Percentiles rank a stretch among this genome's conserved stretches.
These are phyloP conservation scores for Paecilomyces formosus DNA, from an alignment of 2,329 filamentous ascomycete species.

Conservation along the genomic window DNA sequence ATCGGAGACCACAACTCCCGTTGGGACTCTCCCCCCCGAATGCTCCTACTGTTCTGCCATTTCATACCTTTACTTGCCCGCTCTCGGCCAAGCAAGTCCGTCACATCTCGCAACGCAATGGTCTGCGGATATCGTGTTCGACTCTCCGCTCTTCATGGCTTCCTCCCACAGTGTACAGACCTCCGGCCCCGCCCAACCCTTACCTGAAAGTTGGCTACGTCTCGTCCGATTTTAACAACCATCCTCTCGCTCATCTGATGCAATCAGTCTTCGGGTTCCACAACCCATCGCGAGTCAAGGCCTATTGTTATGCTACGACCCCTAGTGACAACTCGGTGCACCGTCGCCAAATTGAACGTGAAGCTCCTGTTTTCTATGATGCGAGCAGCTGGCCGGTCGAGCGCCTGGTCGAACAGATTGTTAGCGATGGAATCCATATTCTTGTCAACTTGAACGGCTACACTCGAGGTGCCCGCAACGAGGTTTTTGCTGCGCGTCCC, in stretches of 20 bases:
- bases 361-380: conserved; percentile 86
- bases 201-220: conserved; percentile 91
- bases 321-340: conserved; percentile 82
- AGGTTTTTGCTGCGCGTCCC: conserved; percentile 90
- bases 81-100: conserved; percentile 86
- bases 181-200: conserved; percentile 72
- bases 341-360: conserved; percentile 83
- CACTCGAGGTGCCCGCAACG: conserved; percentile 91
- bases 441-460: conserved; percentile 98
- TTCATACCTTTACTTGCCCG: conserved; percentile 95
- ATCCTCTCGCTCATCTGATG: conserved; percentile 94
- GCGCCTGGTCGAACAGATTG: conserved; percentile 75
- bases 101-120: conserved; percentile 90
- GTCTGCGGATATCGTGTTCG: conserved; percentile 82
- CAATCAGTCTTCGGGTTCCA: conserved; percentile 97
- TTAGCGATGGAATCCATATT: conserved; percentile 83
- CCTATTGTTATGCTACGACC: conserved; percentile 94
- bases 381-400: conserved; percentile 82
- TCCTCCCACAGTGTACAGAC: conserved; percentile 70
- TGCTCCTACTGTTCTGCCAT: conserved; percentile 89
- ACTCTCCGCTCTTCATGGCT: conserved; percentile 85
- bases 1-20: conserved; percentile 68
- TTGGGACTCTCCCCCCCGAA: conserved; percentile 66
- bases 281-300: conserved; percentile 62
- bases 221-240: conserved; percentile 98